Evolutionary conservation across 768 basidiomycete species (phyloP), one percentile per base, ranked within the genome.

Genomic region (Flagelloscypha sp.): DNA sequence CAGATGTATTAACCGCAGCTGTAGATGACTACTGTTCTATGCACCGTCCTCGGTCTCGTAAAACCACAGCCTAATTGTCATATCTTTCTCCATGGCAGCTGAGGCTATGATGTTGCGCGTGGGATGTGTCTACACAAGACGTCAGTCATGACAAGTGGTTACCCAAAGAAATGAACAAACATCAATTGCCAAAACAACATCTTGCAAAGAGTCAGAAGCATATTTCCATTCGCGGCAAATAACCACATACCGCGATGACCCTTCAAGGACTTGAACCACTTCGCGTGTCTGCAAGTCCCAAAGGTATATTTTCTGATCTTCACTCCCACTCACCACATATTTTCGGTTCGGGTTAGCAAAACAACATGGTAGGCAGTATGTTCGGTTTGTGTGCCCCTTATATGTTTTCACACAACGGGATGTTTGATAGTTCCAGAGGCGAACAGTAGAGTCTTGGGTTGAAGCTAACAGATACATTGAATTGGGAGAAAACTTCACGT

Each of bases 401-500:
- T 92, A 92, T 3, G 92, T 94, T 62, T 98, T 97, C 16, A 94
- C 79, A 46, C 89, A 89, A 40, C 82, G 80, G 4, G 88, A 86
- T 6, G 76, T 82, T 41, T 90, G 87, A 52, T 84, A 90, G 55
- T 94, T 86, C 92, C 95, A 98, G 11, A 99, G 62, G 2, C 94
- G 78, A 40, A 98, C 79, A 0, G 87, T 90, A 5, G 89, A 94
- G 54, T 98, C 93, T 53, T 97, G 84, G 3, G 95, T 95, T 1
- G 88, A 81, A 4, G 82, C 84, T 27, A 99, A 70, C 17, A 98
- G 74, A 57, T 84, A 93, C 48, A 72, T 76, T 2, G 89, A 90
- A 55, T 95, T 97, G 0, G 89, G 90, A 15, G 93, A 87, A 59
- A 98, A 98, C 47, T 68, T 70, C 33, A 90, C 89, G 58, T 84